These are phyloP conservation scores for Strombidium stylifer DNA, from an alignment of 73 alveolate species.

Conservation along the genomic window DNA sequence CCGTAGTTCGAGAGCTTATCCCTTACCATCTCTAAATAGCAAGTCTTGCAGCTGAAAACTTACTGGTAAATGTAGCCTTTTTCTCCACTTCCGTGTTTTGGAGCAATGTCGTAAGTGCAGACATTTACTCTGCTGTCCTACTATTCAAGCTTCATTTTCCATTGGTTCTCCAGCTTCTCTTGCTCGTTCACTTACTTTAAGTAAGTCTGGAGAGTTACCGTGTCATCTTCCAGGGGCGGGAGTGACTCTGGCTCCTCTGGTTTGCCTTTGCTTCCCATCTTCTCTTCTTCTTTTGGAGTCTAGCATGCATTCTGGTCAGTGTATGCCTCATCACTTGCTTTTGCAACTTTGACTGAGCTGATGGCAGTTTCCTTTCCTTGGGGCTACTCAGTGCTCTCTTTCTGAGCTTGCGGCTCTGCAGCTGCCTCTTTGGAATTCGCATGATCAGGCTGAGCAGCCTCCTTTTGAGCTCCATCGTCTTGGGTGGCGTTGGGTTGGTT, in stretches of 20 bases:
- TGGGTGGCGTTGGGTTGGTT: no score
- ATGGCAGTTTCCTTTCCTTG: background rate
- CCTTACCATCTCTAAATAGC: conserved; percentile 47
- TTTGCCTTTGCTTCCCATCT: no score
- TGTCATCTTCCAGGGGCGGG: background rate
- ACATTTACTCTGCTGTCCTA: background rate
- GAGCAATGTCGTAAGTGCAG: background rate
- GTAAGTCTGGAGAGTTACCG: background rate
- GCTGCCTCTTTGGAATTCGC: no score
- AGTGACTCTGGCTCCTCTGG: background rate
- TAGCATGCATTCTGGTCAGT: background rate
- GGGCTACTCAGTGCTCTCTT: background rate
- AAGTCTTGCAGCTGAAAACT: conserved; percentile 72
- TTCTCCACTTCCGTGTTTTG: conserved; percentile 56
- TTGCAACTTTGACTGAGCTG: background rate
- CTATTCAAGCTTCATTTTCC: no score
- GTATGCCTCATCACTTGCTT: background rate
- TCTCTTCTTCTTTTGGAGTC: background rate
- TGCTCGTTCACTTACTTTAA: background rate
- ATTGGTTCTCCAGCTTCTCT: background rate
- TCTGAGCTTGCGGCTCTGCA: no score
- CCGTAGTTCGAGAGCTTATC: no score
- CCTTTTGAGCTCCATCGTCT: no score
- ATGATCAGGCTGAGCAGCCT: no score
- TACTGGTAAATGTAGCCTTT: conserved; percentile 79